A percentile compares a stretch with the other conserved stretches of the same genome.
phyloP scores from a whole-genome alignment of 208 protist genomes.

The Leishmania lainsoni region DNA sequence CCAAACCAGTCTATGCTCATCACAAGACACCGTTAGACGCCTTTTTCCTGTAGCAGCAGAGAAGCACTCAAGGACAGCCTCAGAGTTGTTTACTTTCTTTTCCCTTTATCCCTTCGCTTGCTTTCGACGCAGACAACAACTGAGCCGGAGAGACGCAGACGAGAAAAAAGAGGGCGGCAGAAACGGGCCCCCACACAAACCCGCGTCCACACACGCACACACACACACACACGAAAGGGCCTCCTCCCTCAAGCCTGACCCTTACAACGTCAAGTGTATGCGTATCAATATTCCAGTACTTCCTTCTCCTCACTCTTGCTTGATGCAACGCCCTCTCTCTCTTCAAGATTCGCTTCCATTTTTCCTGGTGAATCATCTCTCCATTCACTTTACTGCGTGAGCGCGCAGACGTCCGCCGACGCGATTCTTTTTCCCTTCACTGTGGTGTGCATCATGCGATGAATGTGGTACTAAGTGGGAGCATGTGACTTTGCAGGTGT shows the following conservation, averaged over 20 bases:
- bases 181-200: not conserved
- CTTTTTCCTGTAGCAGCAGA: not conserved
- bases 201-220: too few species aligned
- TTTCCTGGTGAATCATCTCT: not conserved
- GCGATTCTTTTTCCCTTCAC: too few species aligned
- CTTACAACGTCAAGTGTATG: not conserved
- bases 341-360: not conserved
- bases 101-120: not conserved
- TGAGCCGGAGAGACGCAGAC: not conserved
- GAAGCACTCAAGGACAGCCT: not conserved
- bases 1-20: not conserved
- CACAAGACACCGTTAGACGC: not conserved
- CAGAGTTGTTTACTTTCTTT: not conserved
- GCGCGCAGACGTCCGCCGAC: not conserved
- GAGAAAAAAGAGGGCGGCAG: not conserved
- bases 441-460: not conserved
- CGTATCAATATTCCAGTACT: constrained; percentile 1
- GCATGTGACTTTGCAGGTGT: not conserved
- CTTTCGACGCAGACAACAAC: not conserved
- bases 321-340: not conserved
- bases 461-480: not conserved
- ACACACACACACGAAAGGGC: not conserved
- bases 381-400: not conserved
- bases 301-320: not conserved
- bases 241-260: not conserved